Evolutionary conservation across 2,329 filamentous ascomycete genomes (phyloP).

Genomic region (Zymoseptoria tritici): DNA sequence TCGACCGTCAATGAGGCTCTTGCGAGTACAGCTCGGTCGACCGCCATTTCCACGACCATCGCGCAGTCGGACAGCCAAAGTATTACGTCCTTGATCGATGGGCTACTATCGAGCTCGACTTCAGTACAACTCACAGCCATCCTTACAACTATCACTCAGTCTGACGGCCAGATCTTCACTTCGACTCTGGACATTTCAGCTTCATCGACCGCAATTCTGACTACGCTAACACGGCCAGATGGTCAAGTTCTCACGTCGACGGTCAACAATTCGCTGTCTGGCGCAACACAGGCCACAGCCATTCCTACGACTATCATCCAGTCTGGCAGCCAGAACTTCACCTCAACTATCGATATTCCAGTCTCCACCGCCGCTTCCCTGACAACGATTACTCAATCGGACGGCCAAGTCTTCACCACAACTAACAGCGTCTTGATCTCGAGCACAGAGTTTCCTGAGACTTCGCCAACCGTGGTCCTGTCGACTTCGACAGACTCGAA

Average conservation of each 20-base stretch:
- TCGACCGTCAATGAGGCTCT: neutral
- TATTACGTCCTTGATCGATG: too few species aligned
- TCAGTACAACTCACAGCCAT: neutral
- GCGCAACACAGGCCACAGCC: neutral
- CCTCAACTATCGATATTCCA: neutral
- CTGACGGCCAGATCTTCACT: neutral
- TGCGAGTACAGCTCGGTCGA: neutral
- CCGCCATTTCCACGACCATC: neutral
- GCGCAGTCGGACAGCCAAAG: neutral
- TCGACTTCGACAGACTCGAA: neutral
- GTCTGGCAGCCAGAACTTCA: neutral
- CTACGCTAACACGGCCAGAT: neutral
- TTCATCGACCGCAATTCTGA: neutral
- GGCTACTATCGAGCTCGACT: too few species aligned
- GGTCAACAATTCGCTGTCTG: neutral
- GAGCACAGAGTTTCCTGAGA: neutral
- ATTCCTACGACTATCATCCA: neutral
- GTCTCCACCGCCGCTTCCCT: neutral
- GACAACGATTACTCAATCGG: neutral
- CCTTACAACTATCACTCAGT: neutral
- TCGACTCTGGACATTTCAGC: neutral
- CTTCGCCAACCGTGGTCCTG: neutral
- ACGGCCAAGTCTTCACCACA: neutral
- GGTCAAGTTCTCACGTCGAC: neutral
- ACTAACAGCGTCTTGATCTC: neutral